These are phyloP conservation scores for Aspergillus tanneri DNA, from an alignment of 2,329 filamentous ascomycete species.

Conservation along the genomic window DNA sequence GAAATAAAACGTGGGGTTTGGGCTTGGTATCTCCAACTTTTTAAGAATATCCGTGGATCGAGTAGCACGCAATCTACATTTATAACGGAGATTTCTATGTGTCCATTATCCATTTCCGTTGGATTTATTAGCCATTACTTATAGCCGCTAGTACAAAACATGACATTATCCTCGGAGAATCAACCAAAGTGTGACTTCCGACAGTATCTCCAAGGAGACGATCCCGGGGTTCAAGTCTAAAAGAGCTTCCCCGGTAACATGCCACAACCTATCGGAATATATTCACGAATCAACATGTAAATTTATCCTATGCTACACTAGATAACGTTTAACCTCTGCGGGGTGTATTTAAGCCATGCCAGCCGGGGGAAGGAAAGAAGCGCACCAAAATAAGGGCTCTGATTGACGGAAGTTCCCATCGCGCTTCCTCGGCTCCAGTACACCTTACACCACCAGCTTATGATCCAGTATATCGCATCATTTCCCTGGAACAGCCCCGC, in stretches of 20 bases:
- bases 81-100: conserved; percentile 5
- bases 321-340: conserved; percentile 15
- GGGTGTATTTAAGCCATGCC: conserved; percentile 8
- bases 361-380: conserved; percentile 6
- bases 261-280: conserved; percentile 8
- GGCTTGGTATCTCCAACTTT: conserved; percentile 14
- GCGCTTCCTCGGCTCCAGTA: conserved; percentile 14
- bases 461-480: conserved; percentile 3
- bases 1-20: conserved; percentile 19
- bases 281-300: conserved; percentile 8
- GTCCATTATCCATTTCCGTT: neutral
- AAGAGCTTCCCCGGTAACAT: conserved; percentile 7
- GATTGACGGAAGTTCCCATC: conserved; percentile 26
- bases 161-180: conserved; percentile 11
- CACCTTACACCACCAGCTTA: neutral
- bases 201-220: conserved; percentile 2
- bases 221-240: neutral
- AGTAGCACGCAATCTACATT: conserved; percentile 15
- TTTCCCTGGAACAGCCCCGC: conserved; percentile 24
- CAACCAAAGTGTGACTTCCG: conserved; percentile 5
- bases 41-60: conserved; percentile 26
- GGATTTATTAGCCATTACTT: conserved; percentile 1
- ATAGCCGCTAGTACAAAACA: neutral
- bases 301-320: neutral
- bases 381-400: conserved; percentile 8